Percentiles rank a stretch among this genome's conserved stretches.
These are phyloP conservation scores for Podospora australis DNA, from an alignment of 495 filamentous ascomycete genomes.

Conservation along the genomic window DNA sequence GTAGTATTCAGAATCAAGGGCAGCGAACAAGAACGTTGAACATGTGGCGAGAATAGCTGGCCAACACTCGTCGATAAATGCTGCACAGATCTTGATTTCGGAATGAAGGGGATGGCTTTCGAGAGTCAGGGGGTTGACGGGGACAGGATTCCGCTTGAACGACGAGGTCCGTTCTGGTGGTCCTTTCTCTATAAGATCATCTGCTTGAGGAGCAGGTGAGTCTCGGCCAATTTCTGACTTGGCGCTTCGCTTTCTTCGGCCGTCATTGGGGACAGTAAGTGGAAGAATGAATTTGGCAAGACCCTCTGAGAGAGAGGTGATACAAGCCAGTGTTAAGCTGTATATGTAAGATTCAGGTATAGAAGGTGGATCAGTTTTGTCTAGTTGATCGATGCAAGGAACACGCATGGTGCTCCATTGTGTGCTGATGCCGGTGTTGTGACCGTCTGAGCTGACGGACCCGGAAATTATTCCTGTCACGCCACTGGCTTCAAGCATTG, in stretches of 20 bases:
- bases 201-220: constrained; percentile 33
- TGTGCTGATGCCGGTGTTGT: constrained; percentile 70
- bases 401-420: constrained; percentile 87
- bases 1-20: constrained; percentile 90
- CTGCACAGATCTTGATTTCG: constrained; percentile 67
- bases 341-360: constrained; percentile 94
- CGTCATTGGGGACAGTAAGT: constrained; percentile 66
- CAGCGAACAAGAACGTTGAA: constrained; percentile 88
- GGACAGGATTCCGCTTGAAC: constrained; percentile 56
- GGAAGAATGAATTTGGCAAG: constrained; percentile 90
- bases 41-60: constrained; percentile 89
- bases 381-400: constrained; percentile 87
- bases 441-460: constrained; percentile 57
- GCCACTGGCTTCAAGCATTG: constrained; percentile 78
- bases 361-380: constrained; percentile 77
- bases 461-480: constrained; percentile 82
- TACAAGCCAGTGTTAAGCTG: constrained; percentile 78
- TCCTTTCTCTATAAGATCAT: constrained; percentile 32
- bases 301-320: constrained; percentile 81
- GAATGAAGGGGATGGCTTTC: constrained; percentile 62
- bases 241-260: constrained; percentile 42
- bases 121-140: constrained; percentile 71
- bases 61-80: constrained; percentile 88
- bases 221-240: constrained; percentile 40
- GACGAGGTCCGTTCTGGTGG: constrained; percentile 39